Conservation (phyloP, 2,329 filamentous ascomycete genomes). For the Ceratocystis albifundus region DNA sequence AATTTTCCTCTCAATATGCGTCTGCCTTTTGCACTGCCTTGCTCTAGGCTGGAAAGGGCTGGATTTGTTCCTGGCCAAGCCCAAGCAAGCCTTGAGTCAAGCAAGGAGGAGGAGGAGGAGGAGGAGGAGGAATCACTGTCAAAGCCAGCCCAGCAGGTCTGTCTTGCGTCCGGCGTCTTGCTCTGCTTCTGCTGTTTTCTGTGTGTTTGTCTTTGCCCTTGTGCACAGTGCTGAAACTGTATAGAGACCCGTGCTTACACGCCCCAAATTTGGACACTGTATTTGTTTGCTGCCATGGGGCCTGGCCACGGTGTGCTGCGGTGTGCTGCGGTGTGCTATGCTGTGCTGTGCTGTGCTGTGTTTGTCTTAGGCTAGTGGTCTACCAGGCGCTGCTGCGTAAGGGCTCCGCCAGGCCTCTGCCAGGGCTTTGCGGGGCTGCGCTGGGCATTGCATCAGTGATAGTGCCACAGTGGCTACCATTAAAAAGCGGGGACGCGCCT, state of each 20-base stretch:
- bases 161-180: background rate
- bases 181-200: background rate
- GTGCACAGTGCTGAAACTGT: background rate
- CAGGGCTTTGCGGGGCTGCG: too few relatives aligned
- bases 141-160: background rate
- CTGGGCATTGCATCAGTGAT: background rate
- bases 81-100: too few relatives aligned
- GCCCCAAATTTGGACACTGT: background rate
- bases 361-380: background rate
- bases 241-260: background rate
- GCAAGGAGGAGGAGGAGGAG: background rate
- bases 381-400: background rate
- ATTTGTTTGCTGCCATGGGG: background rate
- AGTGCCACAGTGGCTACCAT: background rate
- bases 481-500: background rate
- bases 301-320: background rate
- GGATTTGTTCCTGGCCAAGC: background rate
- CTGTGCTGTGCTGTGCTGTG: background rate
- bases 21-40: slow-evolving; percentile 9
- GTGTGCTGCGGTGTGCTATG: background rate
- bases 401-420: background rate
- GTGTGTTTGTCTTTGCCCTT: background rate
- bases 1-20: background rate
- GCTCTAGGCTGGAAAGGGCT: slow-evolving; percentile 3
- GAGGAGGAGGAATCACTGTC: background rate